Evolutionary conservation across 2,329 filamentous ascomycete genomes (phyloP), one percentile per base, ranked within the genome.

Genomic region (Myriosclerotinia duriaeana): DNA sequence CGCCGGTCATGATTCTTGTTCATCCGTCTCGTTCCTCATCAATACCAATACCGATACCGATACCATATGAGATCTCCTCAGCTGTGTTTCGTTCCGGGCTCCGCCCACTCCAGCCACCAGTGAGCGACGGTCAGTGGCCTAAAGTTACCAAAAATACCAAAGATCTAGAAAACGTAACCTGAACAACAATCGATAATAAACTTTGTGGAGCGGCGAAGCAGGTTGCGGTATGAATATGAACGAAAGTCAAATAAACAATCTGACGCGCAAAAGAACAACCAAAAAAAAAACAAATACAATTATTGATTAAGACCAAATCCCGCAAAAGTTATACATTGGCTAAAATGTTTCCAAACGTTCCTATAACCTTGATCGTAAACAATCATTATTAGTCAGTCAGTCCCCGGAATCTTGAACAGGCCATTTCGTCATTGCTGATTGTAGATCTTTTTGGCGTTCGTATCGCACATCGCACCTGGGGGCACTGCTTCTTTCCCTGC

Each of bases 1-100:
- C 66, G 38, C 69, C 71, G 7, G 42, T 48, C 55, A 62, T 60
- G 56, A 20, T 17, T 60, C 30, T 15, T 20, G 22, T 50, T 48
- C 30, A 48, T 60, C 56, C 36, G 42, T 34, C 9, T n/a, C n/a
- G 42, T 48, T 12, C 44, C 30, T 59, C 40, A 46, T 46, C 30
- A 36, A 36, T 22, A 2, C 20, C 30, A 48, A 36, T 22, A 6
- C 34, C 3, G 9, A 22, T 22, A n/a, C 17, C 30, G 5, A 34
- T 34, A 34, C 30, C 30, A 34, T 34, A 34, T 34, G 17, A 50
- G 44, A 38, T 17, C 8, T 59, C 20, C 56, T 36, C 8, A 3
- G 56, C 14, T 11, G 11, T 30, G 44, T 50, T 5, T 65, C 22
- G 22, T 17, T 42, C 15, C 5, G 34, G 17, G 17, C 63, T 59